Base-by-base conservation (phyloP, 2,329 filamentous ascomycete genomes). In the Penicillium sp. region DNA sequence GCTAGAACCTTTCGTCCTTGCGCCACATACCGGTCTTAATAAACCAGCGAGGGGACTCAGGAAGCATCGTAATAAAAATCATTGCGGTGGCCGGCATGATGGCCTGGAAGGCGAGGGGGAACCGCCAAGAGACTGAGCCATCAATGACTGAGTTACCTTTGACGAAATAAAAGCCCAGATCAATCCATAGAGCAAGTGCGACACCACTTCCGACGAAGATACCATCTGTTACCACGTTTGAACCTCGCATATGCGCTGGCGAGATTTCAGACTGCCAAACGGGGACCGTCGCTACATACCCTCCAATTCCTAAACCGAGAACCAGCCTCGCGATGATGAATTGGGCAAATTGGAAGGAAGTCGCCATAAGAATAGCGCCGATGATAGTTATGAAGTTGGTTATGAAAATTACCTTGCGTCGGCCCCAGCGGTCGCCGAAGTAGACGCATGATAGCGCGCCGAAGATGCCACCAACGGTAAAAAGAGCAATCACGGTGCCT, bases 261-360 rank as follows among this genome's bases (percentile, higher is more conserved):
- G 58, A 57, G 18, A 57, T 61, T 47, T 67, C 65, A 0, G 65
- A 60, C 16, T 51, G 49, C 49, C 49, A 51, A 16, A 51, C 49
- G 14, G 49, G 49, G 31, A 51, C 49, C 3, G 51, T 53, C 35
- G 51, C 51, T 10, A 76, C 5, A 73, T 79, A 37, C 71, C 75
- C 72, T 43, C 77, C 78, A 14, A 79, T 70, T 7, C 78, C 78
- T 26, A 74, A 60, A 11, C 78, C 78, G 6, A 77, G 66, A 43
- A 81, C 71, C 45, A 79, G 68, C 39, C 79, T 71, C 0, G 78
- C 78, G 29, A 79, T 69, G 13, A 77, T 72, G 59, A 81, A 77
- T 53, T 81, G 79, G 6, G 71, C 69, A 45, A 80, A 68, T n/a
- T 69, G 57, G 59, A 77, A 80, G 16, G 76, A 72, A 2, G 76